Evolutionary conservation across 306 rosid genomes (phyloP).

Genomic region (cucumber (Cucumis sativus)): DNA sequence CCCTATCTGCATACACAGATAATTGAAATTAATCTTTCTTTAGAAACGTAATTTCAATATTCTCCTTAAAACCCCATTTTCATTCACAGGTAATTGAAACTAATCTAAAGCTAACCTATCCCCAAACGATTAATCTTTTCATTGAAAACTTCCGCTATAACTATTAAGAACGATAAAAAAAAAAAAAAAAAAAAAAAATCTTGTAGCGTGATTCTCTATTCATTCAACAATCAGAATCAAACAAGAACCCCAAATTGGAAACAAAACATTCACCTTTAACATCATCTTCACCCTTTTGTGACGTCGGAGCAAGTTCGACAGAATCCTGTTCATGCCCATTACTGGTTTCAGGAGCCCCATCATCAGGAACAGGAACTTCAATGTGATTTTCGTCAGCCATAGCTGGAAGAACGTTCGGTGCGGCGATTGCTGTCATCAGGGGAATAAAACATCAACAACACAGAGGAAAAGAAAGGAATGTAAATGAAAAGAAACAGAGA

Average conservation of each 20-base stretch:
- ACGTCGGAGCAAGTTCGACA: conserved; percentile 24
- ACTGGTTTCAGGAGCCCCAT: conserved; percentile 30
- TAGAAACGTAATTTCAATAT: background rate
- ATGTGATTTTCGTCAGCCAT: conserved; percentile 41
- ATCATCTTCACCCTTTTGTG: conserved; percentile 37
- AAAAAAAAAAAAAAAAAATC: background rate
- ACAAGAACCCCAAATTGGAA: background rate
- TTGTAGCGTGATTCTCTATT: background rate
- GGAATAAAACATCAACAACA: background rate
- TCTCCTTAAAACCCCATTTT: background rate
- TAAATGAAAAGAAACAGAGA: background rate
- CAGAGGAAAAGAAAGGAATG: background rate
- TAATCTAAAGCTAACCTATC: background rate
- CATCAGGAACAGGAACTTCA: conserved; percentile 21
- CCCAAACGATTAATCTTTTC: background rate
- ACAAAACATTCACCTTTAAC: conserved; percentile 34
- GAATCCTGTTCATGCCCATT: conserved; percentile 20
- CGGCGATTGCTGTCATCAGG: background rate
- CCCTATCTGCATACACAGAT: background rate
- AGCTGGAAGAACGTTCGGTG: background rate
- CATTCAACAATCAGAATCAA: background rate
- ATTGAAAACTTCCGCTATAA: background rate
- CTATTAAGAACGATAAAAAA: background rate
- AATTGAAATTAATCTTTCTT: background rate
- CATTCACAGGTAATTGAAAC: background rate